A percentile compares a stretch with the other conserved stretches of the same genome.
Evolutionary conservation across 768 basidiomycete genomes (phyloP).

Genomic region (Lanmaoa pseudosensibilis): DNA sequence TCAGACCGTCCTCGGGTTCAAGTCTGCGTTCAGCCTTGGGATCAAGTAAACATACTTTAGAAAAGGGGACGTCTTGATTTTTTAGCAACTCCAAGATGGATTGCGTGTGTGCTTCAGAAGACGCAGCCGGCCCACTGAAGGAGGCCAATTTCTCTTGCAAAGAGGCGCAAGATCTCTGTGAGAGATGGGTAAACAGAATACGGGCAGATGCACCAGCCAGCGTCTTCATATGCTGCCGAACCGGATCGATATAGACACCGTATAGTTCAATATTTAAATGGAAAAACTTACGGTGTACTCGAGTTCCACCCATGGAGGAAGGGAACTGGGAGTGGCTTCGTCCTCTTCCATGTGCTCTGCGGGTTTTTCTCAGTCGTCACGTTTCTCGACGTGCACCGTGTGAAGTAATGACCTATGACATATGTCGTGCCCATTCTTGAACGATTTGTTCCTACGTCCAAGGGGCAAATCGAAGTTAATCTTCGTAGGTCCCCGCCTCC

Average conservation of each 20-base stretch:
- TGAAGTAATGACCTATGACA: constrained; percentile 50
- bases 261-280: not conserved
- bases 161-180: constrained; percentile 60
- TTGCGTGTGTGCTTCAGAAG: constrained; percentile 28
- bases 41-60: constrained; percentile 88
- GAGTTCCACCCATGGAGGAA: constrained; percentile 89
- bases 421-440: constrained; percentile 47
- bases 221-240: constrained; percentile 73
- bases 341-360: constrained; percentile 96
- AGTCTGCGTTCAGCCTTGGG: constrained; percentile 76
- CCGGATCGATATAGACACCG: not conserved
- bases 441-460: not conserved
- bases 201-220: constrained; percentile 64
- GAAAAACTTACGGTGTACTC: constrained; percentile 73
- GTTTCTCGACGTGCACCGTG: not conserved
- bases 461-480: not conserved
- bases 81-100: constrained; percentile 17
- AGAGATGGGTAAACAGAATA: constrained; percentile 87
- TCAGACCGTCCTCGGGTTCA: constrained; percentile 73
- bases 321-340: constrained; percentile 64
- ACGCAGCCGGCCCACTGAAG: constrained; percentile 12
- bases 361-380: constrained; percentile 1
- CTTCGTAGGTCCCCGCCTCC: not conserved
- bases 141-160: constrained; percentile 37
- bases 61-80: constrained; percentile 37